Percentiles rank a stretch among this genome's conserved stretches.
Evolutionary conservation across 2,329 filamentous ascomycete species (phyloP).

Genomic region (Talaromyces islandicus): DNA sequence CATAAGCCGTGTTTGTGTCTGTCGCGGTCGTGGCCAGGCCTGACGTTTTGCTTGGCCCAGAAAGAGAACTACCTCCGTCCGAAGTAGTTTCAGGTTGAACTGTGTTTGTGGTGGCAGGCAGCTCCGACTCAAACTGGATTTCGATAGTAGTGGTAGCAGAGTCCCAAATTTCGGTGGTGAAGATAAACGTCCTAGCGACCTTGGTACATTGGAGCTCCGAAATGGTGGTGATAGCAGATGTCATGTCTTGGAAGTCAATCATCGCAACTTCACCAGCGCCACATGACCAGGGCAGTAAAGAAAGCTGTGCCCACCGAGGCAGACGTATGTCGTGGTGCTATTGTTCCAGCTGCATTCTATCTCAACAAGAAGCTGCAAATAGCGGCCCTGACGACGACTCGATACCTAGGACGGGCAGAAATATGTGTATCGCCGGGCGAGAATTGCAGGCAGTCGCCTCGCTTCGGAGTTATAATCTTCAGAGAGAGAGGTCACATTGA

Average conservation of each 20-base stretch:
- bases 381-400: neutral
- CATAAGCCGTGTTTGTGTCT: neutral
- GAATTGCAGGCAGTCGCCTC: neutral
- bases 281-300: constrained; percentile 6
- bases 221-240: constrained; percentile 11
- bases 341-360: neutral
- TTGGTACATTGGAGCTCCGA: constrained; percentile 21
- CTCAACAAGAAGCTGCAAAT: neutral
- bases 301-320: neutral
- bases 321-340: neutral
- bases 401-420: neutral
- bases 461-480: neutral
- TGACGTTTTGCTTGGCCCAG: neutral
- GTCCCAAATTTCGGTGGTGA: constrained; percentile 9
- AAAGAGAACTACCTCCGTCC: neutral
- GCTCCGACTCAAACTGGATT: neutral
- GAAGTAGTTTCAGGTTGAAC: neutral
- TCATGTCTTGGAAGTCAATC: constrained; percentile 9
- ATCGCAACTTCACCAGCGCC: constrained; percentile 14
- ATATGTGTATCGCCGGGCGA: neutral
- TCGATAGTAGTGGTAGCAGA: constrained; percentile 5
- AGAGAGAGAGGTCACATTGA: neutral
- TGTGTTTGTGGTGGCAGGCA: neutral
- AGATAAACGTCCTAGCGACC: constrained; percentile 14
- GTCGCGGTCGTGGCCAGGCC: neutral